These are phyloP conservation scores for Acacia pycnantha DNA, from an alignment of 331 rosid genomes.

Conservation along the genomic window DNA sequence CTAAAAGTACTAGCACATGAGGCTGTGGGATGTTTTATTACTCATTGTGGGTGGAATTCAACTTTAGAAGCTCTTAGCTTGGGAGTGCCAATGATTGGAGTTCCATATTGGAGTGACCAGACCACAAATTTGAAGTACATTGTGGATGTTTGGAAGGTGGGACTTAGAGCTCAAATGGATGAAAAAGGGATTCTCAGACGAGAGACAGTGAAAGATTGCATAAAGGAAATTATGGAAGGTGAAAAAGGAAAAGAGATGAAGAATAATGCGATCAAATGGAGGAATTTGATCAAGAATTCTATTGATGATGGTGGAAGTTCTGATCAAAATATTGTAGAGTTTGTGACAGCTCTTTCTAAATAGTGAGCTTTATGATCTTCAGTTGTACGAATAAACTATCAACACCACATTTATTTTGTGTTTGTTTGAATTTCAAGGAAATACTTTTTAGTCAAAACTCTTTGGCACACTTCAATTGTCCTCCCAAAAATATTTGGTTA, in stretches of 20 bases:
- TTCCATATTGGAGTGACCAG: not conserved
- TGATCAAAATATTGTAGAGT: not conserved
- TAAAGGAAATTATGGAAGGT: not conserved
- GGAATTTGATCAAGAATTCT: not conserved
- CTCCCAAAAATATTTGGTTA: not conserved
- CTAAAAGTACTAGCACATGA: not conserved
- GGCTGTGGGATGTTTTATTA: slow-evolving; percentile 3
- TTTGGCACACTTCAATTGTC: not conserved
- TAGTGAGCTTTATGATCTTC: not conserved
- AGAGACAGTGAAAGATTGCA: not conserved
- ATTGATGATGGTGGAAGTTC: not conserved
- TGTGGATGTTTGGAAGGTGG: not conserved
- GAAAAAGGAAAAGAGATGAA: not conserved
- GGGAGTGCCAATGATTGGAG: not conserved
- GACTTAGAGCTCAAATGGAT: not conserved
- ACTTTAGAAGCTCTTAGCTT: not conserved
- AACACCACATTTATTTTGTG: not conserved
- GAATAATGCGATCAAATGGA: not conserved
- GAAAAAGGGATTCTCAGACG: not conserved
- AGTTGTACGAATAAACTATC: not conserved
- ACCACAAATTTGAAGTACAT: not conserved
- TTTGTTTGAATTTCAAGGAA: not conserved
- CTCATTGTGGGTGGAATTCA: slow-evolving; percentile 1
- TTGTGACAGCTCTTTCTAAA: not conserved
- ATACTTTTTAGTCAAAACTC: not conserved